Evolutionary conservation across 2,329 filamentous ascomycete genomes (phyloP).

Genomic region (Ambrosiella cleistominuta): DNA sequence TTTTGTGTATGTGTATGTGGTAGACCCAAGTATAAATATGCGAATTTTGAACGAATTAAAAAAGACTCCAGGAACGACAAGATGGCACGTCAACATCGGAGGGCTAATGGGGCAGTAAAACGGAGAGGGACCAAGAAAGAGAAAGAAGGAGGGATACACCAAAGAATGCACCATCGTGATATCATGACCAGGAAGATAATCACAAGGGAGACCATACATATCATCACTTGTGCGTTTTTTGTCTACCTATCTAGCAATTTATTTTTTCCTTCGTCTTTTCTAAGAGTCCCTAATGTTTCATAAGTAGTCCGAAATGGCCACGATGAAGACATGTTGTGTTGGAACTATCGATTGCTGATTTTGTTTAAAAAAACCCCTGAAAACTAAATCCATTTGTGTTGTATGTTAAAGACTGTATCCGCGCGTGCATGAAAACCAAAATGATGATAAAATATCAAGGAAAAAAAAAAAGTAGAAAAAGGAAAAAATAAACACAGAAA

Average conservation of each 20-base stretch:
- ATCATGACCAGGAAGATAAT: no score
- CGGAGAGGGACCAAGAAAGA: constrained; percentile 1
- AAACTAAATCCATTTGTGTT: constrained; percentile 9
- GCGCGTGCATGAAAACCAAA: neutral
- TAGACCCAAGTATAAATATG: no score
- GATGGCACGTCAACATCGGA: neutral
- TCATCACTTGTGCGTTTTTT: neutral
- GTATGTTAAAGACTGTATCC: constrained; percentile 11
- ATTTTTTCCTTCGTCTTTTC: neutral
- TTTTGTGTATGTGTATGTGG: neutral
- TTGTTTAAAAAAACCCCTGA: neutral
- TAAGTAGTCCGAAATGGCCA: neutral
- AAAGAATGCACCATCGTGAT: no score
- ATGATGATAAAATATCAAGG: neutral
- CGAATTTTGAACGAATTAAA: neutral
- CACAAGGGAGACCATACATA: no score
- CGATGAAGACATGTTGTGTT: neutral
- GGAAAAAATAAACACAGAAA: neutral
- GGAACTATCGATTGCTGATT: neutral
- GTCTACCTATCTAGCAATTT: neutral
- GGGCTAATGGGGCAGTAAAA: neutral
- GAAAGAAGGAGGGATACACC: neutral
- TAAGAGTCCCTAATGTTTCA: neutral
- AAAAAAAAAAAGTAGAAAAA: constrained; percentile 6
- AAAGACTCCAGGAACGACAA: neutral